Evolutionary conservation across 306 rosid species (phyloP).

Genomic region (Aeschynomene evenia): DNA sequence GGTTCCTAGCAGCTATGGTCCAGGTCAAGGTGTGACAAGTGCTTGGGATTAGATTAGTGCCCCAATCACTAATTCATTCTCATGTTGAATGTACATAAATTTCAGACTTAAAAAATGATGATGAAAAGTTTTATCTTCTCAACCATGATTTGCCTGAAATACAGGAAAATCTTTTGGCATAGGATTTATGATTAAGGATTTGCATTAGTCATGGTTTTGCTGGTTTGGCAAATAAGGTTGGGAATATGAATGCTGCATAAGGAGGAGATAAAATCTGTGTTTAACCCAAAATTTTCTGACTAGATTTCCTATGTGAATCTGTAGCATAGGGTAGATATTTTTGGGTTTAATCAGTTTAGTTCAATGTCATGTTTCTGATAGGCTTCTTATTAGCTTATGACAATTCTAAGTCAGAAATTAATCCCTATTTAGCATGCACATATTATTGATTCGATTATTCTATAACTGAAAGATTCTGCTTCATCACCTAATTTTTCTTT

Average conservation of each 20-base stretch:
- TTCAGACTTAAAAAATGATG: slow-evolving; percentile 34
- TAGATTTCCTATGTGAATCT: slow-evolving; percentile 4
- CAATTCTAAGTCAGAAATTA: not conserved
- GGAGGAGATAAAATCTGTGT: slow-evolving; percentile 28
- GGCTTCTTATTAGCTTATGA: slow-evolving; percentile 21
- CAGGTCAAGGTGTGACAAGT: slow-evolving; percentile 60
- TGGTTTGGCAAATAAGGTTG: slow-evolving; percentile 32
- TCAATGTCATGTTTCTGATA: slow-evolving; percentile 19
- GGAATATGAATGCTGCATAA: slow-evolving; percentile 25
- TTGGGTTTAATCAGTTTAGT: slow-evolving; percentile 6
- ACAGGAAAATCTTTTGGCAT: slow-evolving; percentile 22
- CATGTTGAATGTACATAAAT: slow-evolving; percentile 46
- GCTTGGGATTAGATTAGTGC: slow-evolving; percentile 75
- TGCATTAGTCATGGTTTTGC: slow-evolving; percentile 22
- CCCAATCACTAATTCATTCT: slow-evolving; percentile 29
- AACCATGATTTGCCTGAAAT: slow-evolving; percentile 31
- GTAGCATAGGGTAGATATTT: slow-evolving; percentile 4
- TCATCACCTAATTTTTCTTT: not conserved
- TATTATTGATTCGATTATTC: slow-evolving; percentile 27
- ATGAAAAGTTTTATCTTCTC: slow-evolving; percentile 24
- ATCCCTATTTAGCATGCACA: slow-evolving; percentile 29
- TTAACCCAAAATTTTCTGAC: slow-evolving; percentile 25
- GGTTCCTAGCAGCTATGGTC: slow-evolving; percentile 48
- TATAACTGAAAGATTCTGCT: not conserved
- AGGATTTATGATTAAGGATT: slow-evolving; percentile 19